Evolutionary conservation across 257 asterid species (phyloP), one percentile per base, ranked within the genome.

Genomic region (Solanum ahanhuiri): DNA sequence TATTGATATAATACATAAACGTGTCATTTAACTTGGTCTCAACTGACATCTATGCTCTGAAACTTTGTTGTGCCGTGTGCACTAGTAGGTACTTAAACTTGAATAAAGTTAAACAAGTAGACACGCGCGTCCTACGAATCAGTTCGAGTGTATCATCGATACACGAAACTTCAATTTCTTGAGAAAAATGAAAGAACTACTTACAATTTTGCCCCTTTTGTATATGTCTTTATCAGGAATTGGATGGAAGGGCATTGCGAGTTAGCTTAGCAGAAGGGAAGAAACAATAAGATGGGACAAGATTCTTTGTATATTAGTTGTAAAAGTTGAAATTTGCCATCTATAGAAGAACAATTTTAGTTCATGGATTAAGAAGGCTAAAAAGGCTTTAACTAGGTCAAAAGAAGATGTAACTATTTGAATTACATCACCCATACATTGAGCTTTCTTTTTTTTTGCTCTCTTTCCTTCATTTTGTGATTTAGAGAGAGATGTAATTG

Each of bases 251-350:
- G 20, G 90, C 93, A 1, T 83, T 96, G 90, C 93, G 98, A 11
- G 88, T 96, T 41, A 94, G 97, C 93, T 86, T 92, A 72, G 99
- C 98, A 9, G 87, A 94, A 85, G 98, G 98, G 57, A 95, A 93
- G 92, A 94, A 89, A 88, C 84, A 89, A 81, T 90, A 89, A 92
- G 88, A 85, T 63, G 75, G 88, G 87, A n/a, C 43, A 67, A 35
- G 33, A 72, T 85, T 67, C 66, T 45, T 48, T 79, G 83, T 79
- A 79, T 79, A 43, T 79, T 79, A 79, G 83, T 79, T 45, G 83
- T 79, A 79, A 45, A 79, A 79, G 83, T 79, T 45, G 10, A 79
- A 79, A 79, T 45, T 79, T 45, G 66, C 66, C 66, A 45, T 79
- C 83, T 8, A 45, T 9, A 9, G 9, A 79, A 28, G 39, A 79